Evolutionary conservation across 129 eudicot genomes (phyloP).

Genomic region (Artemisia argyi): DNA sequence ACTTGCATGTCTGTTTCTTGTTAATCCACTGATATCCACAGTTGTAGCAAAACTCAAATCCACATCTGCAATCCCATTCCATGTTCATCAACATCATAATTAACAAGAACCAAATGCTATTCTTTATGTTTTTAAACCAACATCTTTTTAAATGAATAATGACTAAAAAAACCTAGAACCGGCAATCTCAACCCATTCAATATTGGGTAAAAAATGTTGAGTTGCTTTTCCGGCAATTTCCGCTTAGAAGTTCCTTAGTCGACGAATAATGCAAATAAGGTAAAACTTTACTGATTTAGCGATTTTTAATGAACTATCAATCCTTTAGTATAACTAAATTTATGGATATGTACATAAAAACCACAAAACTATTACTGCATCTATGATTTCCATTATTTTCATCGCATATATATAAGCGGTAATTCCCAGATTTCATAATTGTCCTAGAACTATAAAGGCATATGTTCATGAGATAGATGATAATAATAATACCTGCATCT

Average conservation of each 20-base stretch:
- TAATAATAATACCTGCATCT: conserved; percentile 51
- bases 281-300: no score
- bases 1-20: conserved; percentile 58
- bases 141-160: neutral
- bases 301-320: no score
- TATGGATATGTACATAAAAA: no score
- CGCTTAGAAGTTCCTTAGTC: no score
- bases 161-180: neutral
- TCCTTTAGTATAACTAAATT: no score
- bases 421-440: neutral
- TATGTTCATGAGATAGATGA: conserved; percentile 4
- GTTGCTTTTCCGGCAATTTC: neutral
- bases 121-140: no score
- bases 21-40: conserved; percentile 80
- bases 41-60: conserved; percentile 64
- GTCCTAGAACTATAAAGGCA: neutral
- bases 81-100: neutral
- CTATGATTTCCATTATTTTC: no score
- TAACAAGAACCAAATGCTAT: conserved; percentile 11
- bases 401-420: no score
- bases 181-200: no score
- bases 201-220: no score
- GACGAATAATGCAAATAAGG: no score
- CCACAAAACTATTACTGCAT: no score
- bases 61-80: conserved; percentile 51